These are phyloP conservation scores for Aphanocladium album DNA, from an alignment of 2,329 filamentous ascomycete species.

Conservation along the genomic window DNA sequence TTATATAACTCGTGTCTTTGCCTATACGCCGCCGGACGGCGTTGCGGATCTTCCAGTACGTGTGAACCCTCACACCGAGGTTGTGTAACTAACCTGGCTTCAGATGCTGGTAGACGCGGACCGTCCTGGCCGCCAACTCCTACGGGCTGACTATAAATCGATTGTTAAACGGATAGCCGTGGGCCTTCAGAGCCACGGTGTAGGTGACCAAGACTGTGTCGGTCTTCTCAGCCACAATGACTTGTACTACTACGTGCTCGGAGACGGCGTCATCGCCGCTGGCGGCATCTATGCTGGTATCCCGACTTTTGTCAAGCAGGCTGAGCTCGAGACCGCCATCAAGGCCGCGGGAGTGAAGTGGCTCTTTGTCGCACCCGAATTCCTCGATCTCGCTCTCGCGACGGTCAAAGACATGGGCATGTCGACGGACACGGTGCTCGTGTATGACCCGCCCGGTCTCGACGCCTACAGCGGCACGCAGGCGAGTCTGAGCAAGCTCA, in stretches of 20 bases:
- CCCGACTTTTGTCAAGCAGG: conserved; percentile 11
- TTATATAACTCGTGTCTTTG: neutral
- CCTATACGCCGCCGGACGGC: neutral
- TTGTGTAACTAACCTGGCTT: neutral
- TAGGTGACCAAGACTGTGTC: conserved; percentile 5
- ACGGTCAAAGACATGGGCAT: neutral
- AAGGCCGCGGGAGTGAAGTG: neutral
- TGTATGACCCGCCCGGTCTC: conserved; percentile 4
- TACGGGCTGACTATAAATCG: neutral
- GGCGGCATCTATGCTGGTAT: neutral
- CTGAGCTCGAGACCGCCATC: conserved; percentile 10
- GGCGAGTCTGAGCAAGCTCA: neutral
- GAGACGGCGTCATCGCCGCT: conserved; percentile 3
- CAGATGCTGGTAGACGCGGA: conserved; percentile 6
- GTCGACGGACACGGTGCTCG: neutral
- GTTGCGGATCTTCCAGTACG: neutral
- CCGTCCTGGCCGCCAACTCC: neutral
- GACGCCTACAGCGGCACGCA: neutral
- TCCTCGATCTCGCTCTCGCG: neutral
- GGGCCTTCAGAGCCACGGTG: neutral
- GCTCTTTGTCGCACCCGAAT: conserved; percentile 6
- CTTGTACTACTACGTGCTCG: conserved; percentile 8
- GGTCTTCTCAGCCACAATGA: conserved; percentile 9
- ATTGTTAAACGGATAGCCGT: conserved; percentile 2
- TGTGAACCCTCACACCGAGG: neutral